phyloP scores from a whole-genome alignment of 352 stramenopile genomes.

The Pythium aquatile region DNA sequence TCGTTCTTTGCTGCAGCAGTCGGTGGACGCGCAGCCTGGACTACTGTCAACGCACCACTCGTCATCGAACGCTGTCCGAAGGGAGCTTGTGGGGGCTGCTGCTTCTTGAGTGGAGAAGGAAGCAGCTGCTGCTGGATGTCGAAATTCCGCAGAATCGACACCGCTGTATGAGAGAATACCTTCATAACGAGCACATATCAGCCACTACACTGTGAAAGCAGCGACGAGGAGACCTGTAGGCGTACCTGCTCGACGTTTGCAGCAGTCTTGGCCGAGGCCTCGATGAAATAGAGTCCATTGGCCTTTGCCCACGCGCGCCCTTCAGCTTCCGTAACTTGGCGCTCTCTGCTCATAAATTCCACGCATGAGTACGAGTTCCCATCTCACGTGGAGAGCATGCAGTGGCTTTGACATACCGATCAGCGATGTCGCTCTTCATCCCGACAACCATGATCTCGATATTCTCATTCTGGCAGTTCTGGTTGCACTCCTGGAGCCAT shows the following conservation, averaged over 20 bases:
- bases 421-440: conserved; percentile 76
- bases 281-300: conserved; percentile 79
- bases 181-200: conserved; percentile 13
- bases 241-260: conserved; percentile 77
- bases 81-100: neutral
- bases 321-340: conserved; percentile 69
- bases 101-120: conserved; percentile 1
- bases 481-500: conserved; percentile 81
- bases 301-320: conserved; percentile 56
- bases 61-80: neutral
- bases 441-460: conserved; percentile 86
- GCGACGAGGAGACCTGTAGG: too few species aligned
- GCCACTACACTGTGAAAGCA: neutral
- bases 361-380: neutral
- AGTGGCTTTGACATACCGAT: conserved; percentile 21
- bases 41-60: neutral
- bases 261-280: conserved; percentile 81
- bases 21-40: neutral
- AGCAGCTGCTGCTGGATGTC: conserved; percentile 61
- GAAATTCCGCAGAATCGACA: conserved; percentile 75
- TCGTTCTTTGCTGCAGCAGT: conserved; percentile 7
- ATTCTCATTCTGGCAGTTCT: conserved; percentile 84
- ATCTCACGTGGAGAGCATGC: neutral
- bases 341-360: conserved; percentile 26
- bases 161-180: conserved; percentile 68